Conservation (phyloP, 805 yeast genomes). For the Ogataea henricii region DNA sequence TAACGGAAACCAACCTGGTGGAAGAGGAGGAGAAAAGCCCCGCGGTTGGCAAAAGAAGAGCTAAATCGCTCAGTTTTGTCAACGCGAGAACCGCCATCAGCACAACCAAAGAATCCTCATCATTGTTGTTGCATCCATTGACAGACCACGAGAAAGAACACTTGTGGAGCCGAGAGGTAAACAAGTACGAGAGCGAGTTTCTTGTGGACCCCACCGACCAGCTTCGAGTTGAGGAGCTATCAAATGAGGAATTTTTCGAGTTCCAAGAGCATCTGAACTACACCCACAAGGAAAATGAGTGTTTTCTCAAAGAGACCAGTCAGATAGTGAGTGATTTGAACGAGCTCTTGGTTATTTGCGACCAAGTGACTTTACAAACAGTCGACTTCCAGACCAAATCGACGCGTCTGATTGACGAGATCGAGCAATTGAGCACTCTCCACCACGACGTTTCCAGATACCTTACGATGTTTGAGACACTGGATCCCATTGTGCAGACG, state of each 20-base stretch:
- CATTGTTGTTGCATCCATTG: slow-evolving; percentile 37
- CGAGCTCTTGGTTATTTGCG: slow-evolving; percentile 51
- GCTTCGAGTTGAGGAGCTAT: slow-evolving; percentile 39
- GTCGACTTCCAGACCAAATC: slow-evolving; percentile 62
- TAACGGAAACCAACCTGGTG: slow-evolving; percentile 31
- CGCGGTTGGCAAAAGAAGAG: slow-evolving; percentile 7
- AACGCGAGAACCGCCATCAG: background rate
- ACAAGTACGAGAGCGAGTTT: slow-evolving; percentile 44
- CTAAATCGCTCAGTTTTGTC: slow-evolving; percentile 15
- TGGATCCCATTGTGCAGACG: slow-evolving; percentile 68
- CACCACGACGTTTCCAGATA: slow-evolving; percentile 47
- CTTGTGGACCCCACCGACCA: slow-evolving; percentile 45
- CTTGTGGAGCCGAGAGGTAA: slow-evolving; percentile 39
- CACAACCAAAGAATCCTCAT: too few relatives aligned
- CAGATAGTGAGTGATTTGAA: slow-evolving; percentile 47
- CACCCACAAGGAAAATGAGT: slow-evolving; percentile 28
- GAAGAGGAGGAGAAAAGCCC: background rate
- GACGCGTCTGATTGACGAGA: slow-evolving; percentile 48
- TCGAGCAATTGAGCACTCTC: slow-evolving; percentile 43
- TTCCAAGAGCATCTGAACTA: slow-evolving; percentile 39
- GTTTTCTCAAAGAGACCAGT: slow-evolving; percentile 49
- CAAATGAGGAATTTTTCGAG: slow-evolving; percentile 36
- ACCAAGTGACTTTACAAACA: slow-evolving; percentile 62
- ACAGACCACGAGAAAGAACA: slow-evolving; percentile 38
- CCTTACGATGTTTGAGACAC: slow-evolving; percentile 63